A percentile compares a stretch with the other conserved stretches of the same genome.
Conservation (phyloP, 805 yeast species). For the Candida vaughaniae region DNA sequence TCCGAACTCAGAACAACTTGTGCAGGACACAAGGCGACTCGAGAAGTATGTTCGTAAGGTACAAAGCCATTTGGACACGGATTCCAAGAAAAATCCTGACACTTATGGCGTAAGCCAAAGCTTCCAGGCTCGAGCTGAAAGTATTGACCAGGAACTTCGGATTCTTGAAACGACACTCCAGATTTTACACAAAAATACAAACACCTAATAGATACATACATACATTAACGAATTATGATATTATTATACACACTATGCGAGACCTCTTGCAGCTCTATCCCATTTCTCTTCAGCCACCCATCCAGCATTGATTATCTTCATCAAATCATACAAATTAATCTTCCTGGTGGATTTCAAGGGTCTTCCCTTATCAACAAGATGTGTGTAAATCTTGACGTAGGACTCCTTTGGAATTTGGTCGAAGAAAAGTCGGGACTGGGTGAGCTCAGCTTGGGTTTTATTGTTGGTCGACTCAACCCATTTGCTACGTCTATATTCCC, state of each 20-base stretch:
- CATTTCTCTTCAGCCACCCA: slow-evolving; percentile 81
- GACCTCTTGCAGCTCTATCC: slow-evolving; percentile 51
- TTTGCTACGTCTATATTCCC: slow-evolving; percentile 65
- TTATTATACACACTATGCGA: slow-evolving; percentile 27
- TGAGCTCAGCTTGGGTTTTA: neutral
- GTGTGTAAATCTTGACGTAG: slow-evolving; percentile 62
- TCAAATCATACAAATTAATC: slow-evolving; percentile 70
- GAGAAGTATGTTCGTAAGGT: slow-evolving; percentile 1
- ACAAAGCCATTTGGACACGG: neutral
- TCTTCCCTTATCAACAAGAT: slow-evolving; percentile 68
- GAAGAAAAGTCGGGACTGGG: slow-evolving; percentile 17
- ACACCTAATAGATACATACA: too few relatives aligned
- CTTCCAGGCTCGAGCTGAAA: slow-evolving; percentile 53
- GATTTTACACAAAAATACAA: too few relatives aligned
- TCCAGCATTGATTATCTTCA: slow-evolving; percentile 74
- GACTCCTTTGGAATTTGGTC: slow-evolving; percentile 47
- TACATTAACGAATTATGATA: too few relatives aligned
- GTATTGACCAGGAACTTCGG: slow-evolving; percentile 68
- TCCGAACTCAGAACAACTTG: slow-evolving; percentile 25
- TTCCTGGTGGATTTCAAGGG: slow-evolving; percentile 57
- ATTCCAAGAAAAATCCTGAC: neutral
- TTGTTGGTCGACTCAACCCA: slow-evolving; percentile 49
- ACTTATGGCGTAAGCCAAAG: slow-evolving; percentile 1
- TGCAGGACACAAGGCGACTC: slow-evolving; percentile 4
- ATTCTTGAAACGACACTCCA: slow-evolving; percentile 57